Percentiles rank a stretch among this genome's conserved stretches.
Conservation (phyloP, 352 stramenopile species). For the Phytophthora pinifolia region DNA sequence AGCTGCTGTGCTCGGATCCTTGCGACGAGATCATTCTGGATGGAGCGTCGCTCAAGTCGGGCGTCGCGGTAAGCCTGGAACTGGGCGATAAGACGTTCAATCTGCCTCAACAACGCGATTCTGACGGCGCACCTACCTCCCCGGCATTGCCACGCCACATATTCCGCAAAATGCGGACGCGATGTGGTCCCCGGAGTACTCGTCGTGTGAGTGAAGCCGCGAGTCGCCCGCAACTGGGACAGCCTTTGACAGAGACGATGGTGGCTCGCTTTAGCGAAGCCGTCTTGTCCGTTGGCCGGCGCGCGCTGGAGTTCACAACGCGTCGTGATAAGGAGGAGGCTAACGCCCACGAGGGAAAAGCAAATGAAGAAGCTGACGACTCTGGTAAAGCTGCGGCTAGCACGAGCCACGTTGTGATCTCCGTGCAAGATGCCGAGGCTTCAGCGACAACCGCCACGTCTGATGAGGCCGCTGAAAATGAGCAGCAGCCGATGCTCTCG, state of each 20-base stretch:
- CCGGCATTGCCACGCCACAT: conserved; percentile 8
- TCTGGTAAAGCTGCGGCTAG: conserved; percentile 3
- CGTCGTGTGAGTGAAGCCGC: conserved; percentile 59
- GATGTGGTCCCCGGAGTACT: conserved; percentile 12
- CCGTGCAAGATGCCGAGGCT: conserved; percentile 15
- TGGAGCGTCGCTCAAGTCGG: conserved; percentile 79
- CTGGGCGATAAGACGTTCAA: conserved; percentile 49
- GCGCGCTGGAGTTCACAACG: conserved; percentile 55
- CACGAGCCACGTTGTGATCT: conserved; percentile 30
- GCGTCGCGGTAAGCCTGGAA: conserved; percentile 67
- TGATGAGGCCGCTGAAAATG: conserved; percentile 14
- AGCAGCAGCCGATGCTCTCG: conserved; percentile 31
- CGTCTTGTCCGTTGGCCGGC: conserved; percentile 57
- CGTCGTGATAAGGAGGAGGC: conserved; percentile 26
- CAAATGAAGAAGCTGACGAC: conserved; percentile 3
- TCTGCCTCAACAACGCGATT: conserved; percentile 28
- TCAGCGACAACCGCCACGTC: conserved; percentile 3
- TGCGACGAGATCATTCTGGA: conserved; percentile 86
- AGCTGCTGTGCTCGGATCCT: conserved; percentile 81
- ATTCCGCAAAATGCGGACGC: conserved; percentile 12
- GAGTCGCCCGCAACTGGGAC: conserved; percentile 47
- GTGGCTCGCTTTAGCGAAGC: conserved; percentile 65
- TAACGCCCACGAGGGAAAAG: conserved; percentile 4
- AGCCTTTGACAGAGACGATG: conserved; percentile 64
- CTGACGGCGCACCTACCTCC: conserved; percentile 19